phyloP scores from a whole-genome alignment of 345 rosid species.

The Camelina hispida region DNA sequence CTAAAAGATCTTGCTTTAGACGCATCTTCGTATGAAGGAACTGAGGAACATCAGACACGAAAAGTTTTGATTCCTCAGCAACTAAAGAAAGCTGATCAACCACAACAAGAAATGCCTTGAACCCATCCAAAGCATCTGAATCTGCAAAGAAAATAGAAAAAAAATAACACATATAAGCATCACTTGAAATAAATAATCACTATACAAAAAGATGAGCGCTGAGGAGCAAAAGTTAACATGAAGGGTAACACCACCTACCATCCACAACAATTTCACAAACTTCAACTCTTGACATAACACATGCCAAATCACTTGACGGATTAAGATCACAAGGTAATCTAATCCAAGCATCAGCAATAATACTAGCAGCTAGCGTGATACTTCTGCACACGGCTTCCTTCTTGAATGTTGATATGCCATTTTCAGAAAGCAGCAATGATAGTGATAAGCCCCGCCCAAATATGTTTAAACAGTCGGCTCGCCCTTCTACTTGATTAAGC shows the following conservation, averaged over 20 bases:
- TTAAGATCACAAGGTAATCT: slow-evolving; percentile 64
- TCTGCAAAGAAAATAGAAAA: slow-evolving; percentile 53
- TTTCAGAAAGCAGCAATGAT: slow-evolving; percentile 51
- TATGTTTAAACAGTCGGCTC: slow-evolving; percentile 60
- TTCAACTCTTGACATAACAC: slow-evolving; percentile 70
- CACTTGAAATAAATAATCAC: slow-evolving; percentile 2
- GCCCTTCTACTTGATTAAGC: slow-evolving; percentile 49
- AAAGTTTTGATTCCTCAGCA: slow-evolving; percentile 58
- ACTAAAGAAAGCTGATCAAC: slow-evolving; percentile 66
- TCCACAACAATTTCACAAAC: slow-evolving; percentile 62
- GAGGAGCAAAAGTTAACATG: slow-evolving; percentile 17
- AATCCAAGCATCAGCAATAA: slow-evolving; percentile 78
- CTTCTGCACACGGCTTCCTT: slow-evolving; percentile 43
- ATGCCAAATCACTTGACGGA: slow-evolving; percentile 47
- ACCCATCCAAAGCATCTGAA: slow-evolving; percentile 55
- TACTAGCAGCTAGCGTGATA: slow-evolving; percentile 55
- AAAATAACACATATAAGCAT: slow-evolving; percentile 24
- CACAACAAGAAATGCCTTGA: slow-evolving; percentile 59
- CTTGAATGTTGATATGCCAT: slow-evolving; percentile 49
- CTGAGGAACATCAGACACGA: slow-evolving; percentile 59
- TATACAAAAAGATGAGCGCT: slow-evolving; percentile 16
- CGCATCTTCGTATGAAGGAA: slow-evolving; percentile 57
- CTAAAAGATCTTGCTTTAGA: slow-evolving; percentile 46
- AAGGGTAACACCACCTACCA: slow-evolving; percentile 57
- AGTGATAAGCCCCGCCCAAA: slow-evolving; percentile 70